These are phyloP conservation scores for Lactarius hengduanensis DNA, from an alignment of 768 basidiomycete species.

Conservation along the genomic window DNA sequence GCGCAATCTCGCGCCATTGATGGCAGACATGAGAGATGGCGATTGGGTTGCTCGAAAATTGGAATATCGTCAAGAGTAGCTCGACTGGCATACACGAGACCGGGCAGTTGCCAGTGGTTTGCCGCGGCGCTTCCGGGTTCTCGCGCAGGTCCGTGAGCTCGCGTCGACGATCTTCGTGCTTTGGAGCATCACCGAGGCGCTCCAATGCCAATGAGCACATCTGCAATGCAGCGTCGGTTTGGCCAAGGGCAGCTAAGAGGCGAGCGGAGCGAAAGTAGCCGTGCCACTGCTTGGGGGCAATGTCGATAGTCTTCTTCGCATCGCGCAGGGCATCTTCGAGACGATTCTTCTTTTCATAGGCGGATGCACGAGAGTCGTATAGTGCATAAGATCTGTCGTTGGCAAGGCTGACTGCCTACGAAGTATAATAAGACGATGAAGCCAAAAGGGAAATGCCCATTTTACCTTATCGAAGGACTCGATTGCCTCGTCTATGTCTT, in stretches of 20 bases:
- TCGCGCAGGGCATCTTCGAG: slow-evolving; percentile 67
- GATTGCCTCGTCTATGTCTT: slow-evolving; percentile 15
- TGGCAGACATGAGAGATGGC: slow-evolving; percentile 56
- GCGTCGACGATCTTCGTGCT: slow-evolving; percentile 44
- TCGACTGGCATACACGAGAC: slow-evolving; percentile 60
- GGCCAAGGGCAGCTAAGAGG: slow-evolving; percentile 54
- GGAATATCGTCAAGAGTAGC: slow-evolving; percentile 57
- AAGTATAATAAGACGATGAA: not conserved
- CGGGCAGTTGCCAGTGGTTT: not conserved
- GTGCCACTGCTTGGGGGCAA: slow-evolving; percentile 66
- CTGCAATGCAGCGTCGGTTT: slow-evolving; percentile 48
- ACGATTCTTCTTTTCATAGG: slow-evolving; percentile 60
- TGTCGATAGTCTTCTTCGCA: slow-evolving; percentile 62
- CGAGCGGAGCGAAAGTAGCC: slow-evolving; percentile 75
- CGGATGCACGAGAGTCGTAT: slow-evolving; percentile 75
- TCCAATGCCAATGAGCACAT: slow-evolving; percentile 63
- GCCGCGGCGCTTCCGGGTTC: slow-evolving; percentile 1
- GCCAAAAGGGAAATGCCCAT: not conserved
- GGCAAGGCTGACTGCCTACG: slow-evolving; percentile 18
- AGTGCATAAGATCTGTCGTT: slow-evolving; percentile 36
- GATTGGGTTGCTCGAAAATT: slow-evolving; percentile 44
- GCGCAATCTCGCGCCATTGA: slow-evolving; percentile 58
- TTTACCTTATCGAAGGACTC: slow-evolving; percentile 18
- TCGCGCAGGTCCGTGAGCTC: slow-evolving; percentile 22
- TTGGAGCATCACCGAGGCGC: slow-evolving; percentile 43